These are phyloP conservation scores for Colletotrichum caudatum DNA, from an alignment of 2,329 filamentous ascomycete species.

Conservation along the genomic window DNA sequence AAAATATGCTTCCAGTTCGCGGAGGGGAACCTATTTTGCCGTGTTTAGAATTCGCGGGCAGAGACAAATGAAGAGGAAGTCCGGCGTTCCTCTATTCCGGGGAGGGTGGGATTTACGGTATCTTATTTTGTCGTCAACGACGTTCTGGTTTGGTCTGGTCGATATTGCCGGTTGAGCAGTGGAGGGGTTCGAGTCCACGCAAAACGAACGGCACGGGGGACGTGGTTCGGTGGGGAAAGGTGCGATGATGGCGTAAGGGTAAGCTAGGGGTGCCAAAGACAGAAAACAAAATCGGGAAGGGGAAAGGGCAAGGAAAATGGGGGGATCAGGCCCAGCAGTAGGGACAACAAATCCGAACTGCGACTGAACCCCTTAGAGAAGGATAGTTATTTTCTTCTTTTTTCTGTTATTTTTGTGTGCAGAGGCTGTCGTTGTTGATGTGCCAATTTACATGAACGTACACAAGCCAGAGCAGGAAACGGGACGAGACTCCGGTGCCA, in stretches of 20 bases:
- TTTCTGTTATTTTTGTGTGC: background rate
- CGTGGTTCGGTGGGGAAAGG: background rate
- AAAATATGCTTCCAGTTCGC: conserved; percentile 1
- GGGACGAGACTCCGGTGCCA: conserved; percentile 6
- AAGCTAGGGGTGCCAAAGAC: conserved; percentile 2
- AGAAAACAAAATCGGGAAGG: background rate
- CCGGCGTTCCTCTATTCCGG: background rate
- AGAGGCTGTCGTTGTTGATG: background rate
- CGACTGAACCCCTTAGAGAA: background rate
- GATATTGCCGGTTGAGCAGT: conserved; percentile 17
- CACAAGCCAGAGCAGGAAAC: background rate
- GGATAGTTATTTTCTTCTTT: background rate
- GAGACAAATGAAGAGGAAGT: background rate
- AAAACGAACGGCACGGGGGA: conserved; percentile 31
- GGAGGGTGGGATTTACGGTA: background rate
- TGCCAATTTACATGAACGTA: background rate
- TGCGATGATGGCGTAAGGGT: conserved; percentile 7
- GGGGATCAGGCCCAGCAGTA: background rate
- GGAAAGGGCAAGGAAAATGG: background rate
- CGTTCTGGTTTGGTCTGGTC: conserved; percentile 12
- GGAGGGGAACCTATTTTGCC: background rate
- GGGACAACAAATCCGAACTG: background rate
- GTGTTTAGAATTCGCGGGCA: background rate
- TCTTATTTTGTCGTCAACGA: conserved; percentile 14
- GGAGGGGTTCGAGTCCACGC: conserved; percentile 31